Base-by-base conservation (phyloP, 306 rosid species). In the Lithocarpus polystachyus region DNA sequence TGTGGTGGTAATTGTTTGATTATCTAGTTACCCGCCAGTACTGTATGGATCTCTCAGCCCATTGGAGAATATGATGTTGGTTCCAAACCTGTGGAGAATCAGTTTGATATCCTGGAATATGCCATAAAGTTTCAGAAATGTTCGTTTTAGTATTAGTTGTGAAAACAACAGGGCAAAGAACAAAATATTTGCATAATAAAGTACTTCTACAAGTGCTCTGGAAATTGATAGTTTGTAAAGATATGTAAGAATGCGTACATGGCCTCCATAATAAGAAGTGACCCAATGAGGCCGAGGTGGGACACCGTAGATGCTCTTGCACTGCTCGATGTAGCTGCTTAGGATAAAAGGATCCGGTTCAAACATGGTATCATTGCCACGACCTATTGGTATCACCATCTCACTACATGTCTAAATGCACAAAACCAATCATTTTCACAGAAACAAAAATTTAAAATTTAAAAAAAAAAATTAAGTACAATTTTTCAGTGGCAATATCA, bases 1-100 rank as follows among this genome's bases (percentile, higher is more conserved):
- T 18, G 48, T 26, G 13, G 5, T 15, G 12, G 10, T 67, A 5
- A 24, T 28, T 33, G 24, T 24, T 54, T 54, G 56, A 15, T 54
- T 33, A 3, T 14, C 12, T 59, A 35, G 28, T 82, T 87, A 90
- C 94, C 93, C 92, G 76, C 88, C 90, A 35, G 57, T 79, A 43
- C 94, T 88, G 1, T 70, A 92, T 70, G 94, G 94, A 75, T 92
- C 94, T 84, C 64, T 84, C 9, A 92, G 80, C 52, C 97, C 94
- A 79, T 90, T 92, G 1, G 93, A 72, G 24, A 72, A 69, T n/a
- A 69, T 69, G 12, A 69, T 69, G 55, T 69, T 40, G 55, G 56
- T 40, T n/a, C 31, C 73, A 60, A 90, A 92, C 37, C 71, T 86
- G 10, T 74, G 79, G 35, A 92, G 93, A 11, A 82, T 54, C 77